Conservation (phyloP, 23 red algal species). For the Gracilariopsis chorda region DNA sequence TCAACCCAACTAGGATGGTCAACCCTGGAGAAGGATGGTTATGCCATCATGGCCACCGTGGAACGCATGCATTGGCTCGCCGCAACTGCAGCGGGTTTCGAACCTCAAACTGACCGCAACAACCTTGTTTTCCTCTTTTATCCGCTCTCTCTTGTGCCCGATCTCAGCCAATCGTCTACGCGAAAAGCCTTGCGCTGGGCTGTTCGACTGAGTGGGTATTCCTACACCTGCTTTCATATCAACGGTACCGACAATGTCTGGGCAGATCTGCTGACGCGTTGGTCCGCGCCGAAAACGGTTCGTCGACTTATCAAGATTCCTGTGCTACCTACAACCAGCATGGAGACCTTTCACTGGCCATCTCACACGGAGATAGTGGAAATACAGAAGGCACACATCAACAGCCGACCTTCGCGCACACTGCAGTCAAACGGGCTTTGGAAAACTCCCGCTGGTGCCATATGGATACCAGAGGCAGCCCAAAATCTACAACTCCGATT, state of each 20-base stretch:
- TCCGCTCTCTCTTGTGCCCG: background rate
- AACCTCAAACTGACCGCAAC: constrained; percentile 12
- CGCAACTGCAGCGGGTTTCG: background rate
- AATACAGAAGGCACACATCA: background rate
- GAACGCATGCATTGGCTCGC: constrained; percentile 4
- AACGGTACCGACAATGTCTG: constrained; percentile 3
- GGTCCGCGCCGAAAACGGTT: background rate
- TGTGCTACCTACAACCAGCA: background rate
- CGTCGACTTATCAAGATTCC: background rate
- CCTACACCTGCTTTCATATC: constrained; percentile 29
- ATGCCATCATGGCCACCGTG: background rate
- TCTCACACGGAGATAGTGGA: background rate
- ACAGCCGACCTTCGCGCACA: background rate
- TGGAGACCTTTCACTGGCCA: background rate
- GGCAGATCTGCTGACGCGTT: constrained; percentile 15
- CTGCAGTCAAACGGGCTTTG: background rate
- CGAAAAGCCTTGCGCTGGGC: constrained; percentile 16
- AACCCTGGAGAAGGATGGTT: background rate
- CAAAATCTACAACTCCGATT: background rate
- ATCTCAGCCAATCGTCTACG: background rate
- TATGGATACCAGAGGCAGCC: constrained; percentile 26
- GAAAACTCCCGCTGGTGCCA: background rate
- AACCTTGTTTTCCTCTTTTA: background rate
- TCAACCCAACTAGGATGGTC: background rate
- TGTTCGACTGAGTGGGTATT: background rate